phyloP scores from a whole-genome alignment of 1,284 basidiomycete species.

The Omphalotus olearius region DNA sequence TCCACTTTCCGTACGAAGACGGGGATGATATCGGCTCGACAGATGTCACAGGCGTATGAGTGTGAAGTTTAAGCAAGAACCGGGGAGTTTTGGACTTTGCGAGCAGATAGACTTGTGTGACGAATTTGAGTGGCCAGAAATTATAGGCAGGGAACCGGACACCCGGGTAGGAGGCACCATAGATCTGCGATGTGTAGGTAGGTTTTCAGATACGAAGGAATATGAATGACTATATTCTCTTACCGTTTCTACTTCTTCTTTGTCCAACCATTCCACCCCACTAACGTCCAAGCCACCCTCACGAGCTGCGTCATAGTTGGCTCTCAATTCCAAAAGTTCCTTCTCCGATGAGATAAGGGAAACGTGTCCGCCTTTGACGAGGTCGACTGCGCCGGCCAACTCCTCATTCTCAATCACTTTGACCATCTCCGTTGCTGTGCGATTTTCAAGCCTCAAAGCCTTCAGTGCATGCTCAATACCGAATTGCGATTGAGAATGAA shows the following conservation, averaged over 20 bases:
- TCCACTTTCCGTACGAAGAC: conserved; percentile 35
- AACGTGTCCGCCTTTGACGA: conserved; percentile 57
- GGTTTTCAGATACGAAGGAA: not conserved
- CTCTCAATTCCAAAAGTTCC: conserved; percentile 32
- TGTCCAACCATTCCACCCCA: conserved; percentile 41
- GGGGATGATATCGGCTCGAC: conserved; percentile 24
- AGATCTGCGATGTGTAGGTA: conserved; percentile 41
- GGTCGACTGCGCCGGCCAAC: conserved; percentile 51
- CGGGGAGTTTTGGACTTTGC: conserved; percentile 28
- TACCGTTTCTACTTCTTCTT: conserved; percentile 49
- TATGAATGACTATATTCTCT: not conserved
- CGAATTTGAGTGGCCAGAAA: conserved; percentile 75
- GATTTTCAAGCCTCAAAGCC: conserved; percentile 53
- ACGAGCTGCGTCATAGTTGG: conserved; percentile 51
- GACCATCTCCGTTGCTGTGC: conserved; percentile 48
- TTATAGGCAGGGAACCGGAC: conserved; percentile 49
- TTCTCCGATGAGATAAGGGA: conserved; percentile 45
- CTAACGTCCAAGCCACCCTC: conserved; percentile 47
- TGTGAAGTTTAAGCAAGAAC: conserved; percentile 54
- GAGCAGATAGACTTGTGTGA: conserved; percentile 57
- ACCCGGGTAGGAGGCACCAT: conserved; percentile 51
- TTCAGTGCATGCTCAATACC: conserved; percentile 53
- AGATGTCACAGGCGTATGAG: conserved; percentile 59
- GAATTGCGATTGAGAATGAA: conserved; percentile 29
- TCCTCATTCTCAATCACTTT: conserved; percentile 42